Evolutionary conservation across 306 rosid species (phyloP), one percentile per base, ranked within the genome.

Genomic region (Begonia fuchsioides): DNA sequence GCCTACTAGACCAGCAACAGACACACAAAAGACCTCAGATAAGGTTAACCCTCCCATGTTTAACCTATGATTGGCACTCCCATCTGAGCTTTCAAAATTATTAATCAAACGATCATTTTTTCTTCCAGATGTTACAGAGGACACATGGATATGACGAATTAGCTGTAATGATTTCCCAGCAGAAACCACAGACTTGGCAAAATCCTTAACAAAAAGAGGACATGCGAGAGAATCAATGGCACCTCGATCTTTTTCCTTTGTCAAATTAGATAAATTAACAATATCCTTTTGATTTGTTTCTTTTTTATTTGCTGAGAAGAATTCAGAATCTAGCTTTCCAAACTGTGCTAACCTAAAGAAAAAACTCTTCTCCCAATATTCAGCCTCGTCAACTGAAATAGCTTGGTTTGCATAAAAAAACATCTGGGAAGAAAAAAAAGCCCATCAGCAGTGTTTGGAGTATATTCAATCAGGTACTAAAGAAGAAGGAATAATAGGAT

Each of bases 331-430:
- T 52, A 68, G 64, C 65, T 74, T 70, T 46, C 47, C 47, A 59
- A 47, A 55, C 41, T 66, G 87, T 15, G 64, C 52, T 62, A 46
- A 66, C 62, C 90, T 76, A 64, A 81, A 63, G 59, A 82, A 66
- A 67, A 78, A 84, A 66, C 97, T 90, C 72, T 74, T 84, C 81
- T 90, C 97, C 97, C 97, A 90, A 67, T 84, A 90, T 56, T 84
- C 95, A 47, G 83, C 77, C 65, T 78, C 78, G 6, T 82, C 87
- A 58, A 81, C 83, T 20, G 92, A 74, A 63, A 77, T 72, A 49
- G 67, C 75, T 66, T 67, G 77, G 53, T 81, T 74, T 20, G 80
- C 77, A 59, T 78, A 76, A 70, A 90, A 84, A 75, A 84, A 90
- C 80, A 90, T 74, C 97, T 84, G 80, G 46, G 67, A 68, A 52